Conservation (phyloP, 2,329 filamentous ascomycete species). For the Xylariaceae sp. region DNA sequence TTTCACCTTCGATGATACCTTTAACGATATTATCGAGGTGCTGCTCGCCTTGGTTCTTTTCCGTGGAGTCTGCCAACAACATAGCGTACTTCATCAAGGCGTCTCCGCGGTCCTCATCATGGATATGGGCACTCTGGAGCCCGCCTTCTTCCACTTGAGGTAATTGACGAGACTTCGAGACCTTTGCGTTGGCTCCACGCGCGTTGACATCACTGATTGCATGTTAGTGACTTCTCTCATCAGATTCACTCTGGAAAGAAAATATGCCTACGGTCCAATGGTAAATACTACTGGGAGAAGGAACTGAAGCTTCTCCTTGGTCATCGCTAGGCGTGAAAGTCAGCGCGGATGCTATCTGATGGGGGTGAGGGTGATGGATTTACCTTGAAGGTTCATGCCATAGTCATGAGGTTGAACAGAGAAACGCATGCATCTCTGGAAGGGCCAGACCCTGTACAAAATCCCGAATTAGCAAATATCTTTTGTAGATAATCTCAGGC, state of each 20-base stretch:
- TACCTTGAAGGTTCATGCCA: slow-evolving; percentile 70
- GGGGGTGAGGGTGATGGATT: not conserved
- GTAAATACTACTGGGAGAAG: slow-evolving; percentile 83
- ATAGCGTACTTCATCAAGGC: slow-evolving; percentile 82
- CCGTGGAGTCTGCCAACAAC: slow-evolving; percentile 66
- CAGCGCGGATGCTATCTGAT: not conserved
- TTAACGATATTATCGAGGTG: slow-evolving; percentile 86
- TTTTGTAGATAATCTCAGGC: not conserved
- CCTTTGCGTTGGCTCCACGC: slow-evolving; percentile 49
- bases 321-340: slow-evolving; percentile 67
- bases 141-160: slow-evolving; percentile 2
- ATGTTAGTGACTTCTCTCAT: slow-evolving; percentile 4
- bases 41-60: slow-evolving; percentile 46
- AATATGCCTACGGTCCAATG: slow-evolving; percentile 63
- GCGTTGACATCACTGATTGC: slow-evolving; percentile 59
- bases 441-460: slow-evolving; percentile 57
- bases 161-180: slow-evolving; percentile 12
- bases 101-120: slow-evolving; percentile 56
- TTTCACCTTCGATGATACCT: slow-evolving; percentile 88
- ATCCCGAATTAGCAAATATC: not conserved
- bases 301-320: slow-evolving; percentile 84
- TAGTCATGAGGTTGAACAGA: slow-evolving; percentile 77
- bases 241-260: not conserved
- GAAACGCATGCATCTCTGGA: slow-evolving; percentile 66
- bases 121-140: slow-evolving; percentile 20